These are phyloP conservation scores for Magnusiomyces tetraspermus DNA, from an alignment of 1,139 yeast species.

Conservation along the genomic window DNA sequence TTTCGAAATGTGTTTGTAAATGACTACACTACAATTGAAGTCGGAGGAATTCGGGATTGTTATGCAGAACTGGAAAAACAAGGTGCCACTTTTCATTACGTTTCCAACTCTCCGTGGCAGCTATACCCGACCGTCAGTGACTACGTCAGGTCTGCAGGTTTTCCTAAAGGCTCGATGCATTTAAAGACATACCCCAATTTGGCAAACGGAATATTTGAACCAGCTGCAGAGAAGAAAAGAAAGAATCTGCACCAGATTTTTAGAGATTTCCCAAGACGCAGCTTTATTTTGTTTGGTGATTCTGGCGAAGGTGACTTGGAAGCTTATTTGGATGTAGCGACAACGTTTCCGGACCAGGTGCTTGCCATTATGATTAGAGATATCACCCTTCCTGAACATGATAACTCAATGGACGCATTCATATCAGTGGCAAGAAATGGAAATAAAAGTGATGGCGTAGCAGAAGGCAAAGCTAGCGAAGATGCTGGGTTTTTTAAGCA, in stretches of 20 bases:
- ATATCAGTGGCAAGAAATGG: background rate
- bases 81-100: constrained; percentile 69
- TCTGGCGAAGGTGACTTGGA: constrained; percentile 94
- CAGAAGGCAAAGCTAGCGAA: background rate
- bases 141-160: constrained; percentile 45
- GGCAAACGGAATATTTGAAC: constrained; percentile 73
- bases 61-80: constrained; percentile 36
- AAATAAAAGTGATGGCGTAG: background rate
- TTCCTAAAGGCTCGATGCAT: constrained; percentile 74
- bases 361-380: constrained; percentile 73
- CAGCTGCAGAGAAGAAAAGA: constrained; percentile 73
- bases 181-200: constrained; percentile 80
- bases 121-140: constrained; percentile 55
- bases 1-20: constrained; percentile 67
- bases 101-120: constrained; percentile 94
- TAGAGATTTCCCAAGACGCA: constrained; percentile 64
- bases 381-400: constrained; percentile 40
- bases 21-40: constrained; percentile 53
- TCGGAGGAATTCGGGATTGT: constrained; percentile 71
- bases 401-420: constrained; percentile 9
- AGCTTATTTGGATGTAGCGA: constrained; percentile 70
- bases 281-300: constrained; percentile 82
- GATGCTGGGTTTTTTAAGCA: background rate
- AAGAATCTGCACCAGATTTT: constrained; percentile 53
- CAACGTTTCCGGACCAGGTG: constrained; percentile 50